Evolutionary conservation across 805 yeast genomes (phyloP).

Genomic region (Schizosaccharomyces pombe): DNA sequence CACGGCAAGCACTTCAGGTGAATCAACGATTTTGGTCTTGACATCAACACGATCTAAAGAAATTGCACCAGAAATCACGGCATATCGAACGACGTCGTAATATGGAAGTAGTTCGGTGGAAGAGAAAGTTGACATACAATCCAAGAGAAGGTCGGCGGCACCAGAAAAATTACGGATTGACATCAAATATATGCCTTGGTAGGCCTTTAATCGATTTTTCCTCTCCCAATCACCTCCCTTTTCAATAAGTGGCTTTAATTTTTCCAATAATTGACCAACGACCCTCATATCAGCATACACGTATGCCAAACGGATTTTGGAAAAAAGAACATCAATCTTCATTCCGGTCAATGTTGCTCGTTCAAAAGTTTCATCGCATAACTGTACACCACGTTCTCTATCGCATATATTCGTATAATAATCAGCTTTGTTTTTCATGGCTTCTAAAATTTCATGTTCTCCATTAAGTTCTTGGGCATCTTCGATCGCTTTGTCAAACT

Average conservation of each 20-base stretch:
- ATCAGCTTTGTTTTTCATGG: conserved; percentile 64
- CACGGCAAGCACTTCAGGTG: conserved; percentile 76
- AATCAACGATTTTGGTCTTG: conserved; percentile 65
- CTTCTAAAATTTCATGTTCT: conserved; percentile 54
- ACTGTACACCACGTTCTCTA: conserved; percentile 38
- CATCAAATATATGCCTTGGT: conserved; percentile 60
- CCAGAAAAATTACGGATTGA: conserved; percentile 69
- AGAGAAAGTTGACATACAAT: conserved; percentile 83
- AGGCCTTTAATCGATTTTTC: conserved; percentile 80
- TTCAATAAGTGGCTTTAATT: conserved; percentile 45
- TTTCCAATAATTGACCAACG: conserved; percentile 49
- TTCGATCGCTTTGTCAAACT: conserved; percentile 23
- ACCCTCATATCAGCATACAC: conserved; percentile 57
- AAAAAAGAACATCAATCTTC: conserved; percentile 49
- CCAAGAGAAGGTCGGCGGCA: conserved; percentile 67
- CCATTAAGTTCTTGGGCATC: conserved; percentile 56
- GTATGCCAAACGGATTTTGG: conserved; percentile 71
- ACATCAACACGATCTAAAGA: conserved; percentile 63
- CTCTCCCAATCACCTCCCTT: conserved; percentile 99
- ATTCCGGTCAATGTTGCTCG: not conserved
- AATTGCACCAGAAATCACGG: conserved; percentile 70
- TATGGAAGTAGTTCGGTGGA: conserved; percentile 74
- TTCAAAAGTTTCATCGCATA: conserved; percentile 19
- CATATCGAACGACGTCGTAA: conserved; percentile 72
- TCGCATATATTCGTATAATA: conserved; percentile 74